Base-by-base conservation (phyloP, 345 rosid genomes). In the Lagerstroemia speciosa region DNA sequence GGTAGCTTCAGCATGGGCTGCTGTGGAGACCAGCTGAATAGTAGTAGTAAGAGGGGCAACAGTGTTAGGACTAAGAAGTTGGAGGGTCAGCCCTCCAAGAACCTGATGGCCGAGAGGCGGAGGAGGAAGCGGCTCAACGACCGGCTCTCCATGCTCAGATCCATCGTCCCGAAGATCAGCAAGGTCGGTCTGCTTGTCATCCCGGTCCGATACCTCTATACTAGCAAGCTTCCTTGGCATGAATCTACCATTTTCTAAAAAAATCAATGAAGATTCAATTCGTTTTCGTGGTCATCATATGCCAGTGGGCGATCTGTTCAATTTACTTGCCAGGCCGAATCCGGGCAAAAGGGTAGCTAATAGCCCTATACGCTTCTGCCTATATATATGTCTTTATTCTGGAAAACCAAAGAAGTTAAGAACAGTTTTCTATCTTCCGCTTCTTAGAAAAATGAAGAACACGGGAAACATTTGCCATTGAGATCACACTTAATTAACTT, bases 91-190 rank as follows among this genome's bases (percentile, higher is more conserved):
- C 79, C 77, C n/a, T 77, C 84, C 38, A 77, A 81, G 73, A 80
- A 80, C 69, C 73, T 80, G 17, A 81, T 81, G 81, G 81, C 81
- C 60, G 81, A 81, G 71, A 73, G 84, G 60, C 71, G 84, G 77
- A 45, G 81, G 60, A 75, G 81, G 62, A 75, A 75, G 76, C 75
- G 78, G 19, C 69, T 78, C 41, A 78, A 81, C 38, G 81, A 78
- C 38, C 61, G 79, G 24, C 79, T 78, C 57, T 73, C 81, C 27
- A 81, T 78, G 79, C 73, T 81, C 19, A 76, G 79, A 73, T 81
- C 81, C 55, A 77, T 81, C 62, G 84, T 78, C 74, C 81, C 84
- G 37, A 80, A 80, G 73, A 80, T 80, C 41, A 77, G 79, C 77
- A 80, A 80, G 83, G 83, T 80, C 11, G 8, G 17, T 12, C 46